Evolutionary conservation across 2,329 filamentous ascomycete species (phyloP).

Genomic region (Geosmithia flava): DNA sequence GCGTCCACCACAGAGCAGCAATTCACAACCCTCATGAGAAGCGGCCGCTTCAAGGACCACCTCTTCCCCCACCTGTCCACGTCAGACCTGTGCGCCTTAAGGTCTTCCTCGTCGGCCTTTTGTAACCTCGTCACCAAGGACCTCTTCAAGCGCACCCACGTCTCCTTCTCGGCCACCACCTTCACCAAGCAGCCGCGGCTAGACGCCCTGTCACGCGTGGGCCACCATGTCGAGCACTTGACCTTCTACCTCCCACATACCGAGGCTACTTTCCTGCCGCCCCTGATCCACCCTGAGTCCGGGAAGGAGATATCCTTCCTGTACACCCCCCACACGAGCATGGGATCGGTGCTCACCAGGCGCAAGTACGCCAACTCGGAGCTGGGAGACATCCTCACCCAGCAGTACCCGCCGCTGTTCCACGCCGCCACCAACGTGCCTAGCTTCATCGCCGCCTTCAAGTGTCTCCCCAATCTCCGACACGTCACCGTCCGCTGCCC

Average conservation of each 20-base stretch:
- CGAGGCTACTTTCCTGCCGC: constrained; percentile 68
- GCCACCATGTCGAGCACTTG: constrained; percentile 65
- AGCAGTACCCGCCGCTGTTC: constrained; percentile 81
- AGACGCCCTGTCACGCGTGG: constrained; percentile 64
- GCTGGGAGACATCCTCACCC: constrained; percentile 68
- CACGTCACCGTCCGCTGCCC: constrained; percentile 70
- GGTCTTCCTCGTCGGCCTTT: constrained; percentile 57
- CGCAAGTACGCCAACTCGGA: constrained; percentile 73
- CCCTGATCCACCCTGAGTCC: constrained; percentile 66
- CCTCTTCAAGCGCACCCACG: constrained; percentile 55
- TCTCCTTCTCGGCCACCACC: constrained; percentile 61
- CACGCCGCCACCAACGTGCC: constrained; percentile 81
- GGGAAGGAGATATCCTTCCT: constrained; percentile 71
- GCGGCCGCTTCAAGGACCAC: constrained; percentile 32
- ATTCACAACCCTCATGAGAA: constrained; percentile 45
- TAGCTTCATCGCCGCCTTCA: constrained; percentile 67
- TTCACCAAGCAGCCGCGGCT: constrained; percentile 66
- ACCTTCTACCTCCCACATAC: constrained; percentile 69
- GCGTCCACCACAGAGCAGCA: constrained; percentile 28
- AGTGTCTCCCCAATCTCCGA: constrained; percentile 53
- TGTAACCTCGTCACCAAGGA: constrained; percentile 56
- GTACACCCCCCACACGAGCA: constrained; percentile 65
- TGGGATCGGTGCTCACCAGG: constrained; percentile 45
- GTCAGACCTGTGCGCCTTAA: constrained; percentile 44
- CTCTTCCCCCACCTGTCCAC: constrained; percentile 37